A percentile compares a stretch with the other conserved stretches of the same genome.
Conservation (phyloP, 169 alveolate species). For the Pseudocohnilembus persalinus region DNA sequence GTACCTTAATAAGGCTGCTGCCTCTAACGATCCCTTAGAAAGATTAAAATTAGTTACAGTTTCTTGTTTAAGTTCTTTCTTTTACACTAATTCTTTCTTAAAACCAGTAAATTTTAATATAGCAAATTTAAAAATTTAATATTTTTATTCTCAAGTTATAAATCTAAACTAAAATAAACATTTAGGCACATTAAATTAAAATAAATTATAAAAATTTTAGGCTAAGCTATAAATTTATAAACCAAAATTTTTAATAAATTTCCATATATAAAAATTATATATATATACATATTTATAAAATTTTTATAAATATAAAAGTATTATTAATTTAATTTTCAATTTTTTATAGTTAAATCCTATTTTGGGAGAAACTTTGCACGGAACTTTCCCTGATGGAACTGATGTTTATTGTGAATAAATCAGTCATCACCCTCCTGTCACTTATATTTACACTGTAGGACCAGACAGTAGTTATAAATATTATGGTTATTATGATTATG, state of each 20-base stretch:
- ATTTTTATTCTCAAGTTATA: no score
- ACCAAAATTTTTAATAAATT: no score
- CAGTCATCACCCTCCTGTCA: conserved; percentile 75
- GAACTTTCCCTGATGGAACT: conserved; percentile 69
- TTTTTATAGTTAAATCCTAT: conserved; percentile 68
- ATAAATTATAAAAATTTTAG: no score
- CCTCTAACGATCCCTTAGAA: conserved; percentile 60
- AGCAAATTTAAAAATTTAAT: no score
- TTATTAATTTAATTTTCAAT: background rate
- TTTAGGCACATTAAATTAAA: no score
- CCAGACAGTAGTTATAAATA: conserved; percentile 39
- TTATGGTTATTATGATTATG: conserved; percentile 42
- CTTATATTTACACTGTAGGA: conserved; percentile 56
- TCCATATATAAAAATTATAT: no score
- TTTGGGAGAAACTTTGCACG: conserved; percentile 78
- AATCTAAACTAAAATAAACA: no score
- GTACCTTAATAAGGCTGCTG: conserved; percentile 58
- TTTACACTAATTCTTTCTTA: conserved; percentile 48
- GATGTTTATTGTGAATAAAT: conserved; percentile 74
- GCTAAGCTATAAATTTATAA: no score
- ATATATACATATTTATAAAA: background rate
- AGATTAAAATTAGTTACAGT: conserved; percentile 63
- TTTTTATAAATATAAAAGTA: background rate
- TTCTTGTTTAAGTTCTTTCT: conserved; percentile 55
- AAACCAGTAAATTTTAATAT: conserved; percentile 40